These are phyloP conservation scores for Mycena olivaceomarginata DNA, from an alignment of 768 basidiomycete species.

Conservation along the genomic window DNA sequence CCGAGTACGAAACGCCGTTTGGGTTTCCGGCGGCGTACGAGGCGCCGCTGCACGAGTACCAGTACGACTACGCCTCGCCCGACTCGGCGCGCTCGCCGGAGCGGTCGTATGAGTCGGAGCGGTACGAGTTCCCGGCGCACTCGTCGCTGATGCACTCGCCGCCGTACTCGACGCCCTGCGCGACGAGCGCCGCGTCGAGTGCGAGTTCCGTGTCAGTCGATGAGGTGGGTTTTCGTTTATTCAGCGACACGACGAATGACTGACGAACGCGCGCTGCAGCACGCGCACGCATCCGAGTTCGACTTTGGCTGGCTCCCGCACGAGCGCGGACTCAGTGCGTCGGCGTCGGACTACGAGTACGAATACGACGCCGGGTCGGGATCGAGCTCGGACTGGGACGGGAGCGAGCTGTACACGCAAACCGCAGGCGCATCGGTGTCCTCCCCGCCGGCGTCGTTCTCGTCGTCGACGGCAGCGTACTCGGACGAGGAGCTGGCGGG, in stretches of 20 bases:
- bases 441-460: background rate
- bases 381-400: background rate
- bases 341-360: constrained; percentile 4
- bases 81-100: no score
- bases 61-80: background rate
- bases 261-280: no score
- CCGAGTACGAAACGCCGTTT: background rate
- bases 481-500: constrained; percentile 43
- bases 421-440: background rate
- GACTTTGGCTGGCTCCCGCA: constrained; percentile 41
- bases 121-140: background rate
- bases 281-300: background rate
- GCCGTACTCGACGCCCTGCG: constrained; percentile 34
- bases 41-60: no score
- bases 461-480: constrained; percentile 17
- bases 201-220: constrained; percentile 7
- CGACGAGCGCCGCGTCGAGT: constrained; percentile 11
- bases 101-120: no score
- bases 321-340: constrained; percentile 6
- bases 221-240: background rate
- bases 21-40: background rate
- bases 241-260: no score
- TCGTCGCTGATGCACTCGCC: constrained; percentile 15
- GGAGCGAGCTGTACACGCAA: background rate
- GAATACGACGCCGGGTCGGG: constrained; percentile 14